Evolutionary conservation across 2,329 filamentous ascomycete genomes (phyloP).

Genomic region (Teratosphaeria epicoccoides): DNA sequence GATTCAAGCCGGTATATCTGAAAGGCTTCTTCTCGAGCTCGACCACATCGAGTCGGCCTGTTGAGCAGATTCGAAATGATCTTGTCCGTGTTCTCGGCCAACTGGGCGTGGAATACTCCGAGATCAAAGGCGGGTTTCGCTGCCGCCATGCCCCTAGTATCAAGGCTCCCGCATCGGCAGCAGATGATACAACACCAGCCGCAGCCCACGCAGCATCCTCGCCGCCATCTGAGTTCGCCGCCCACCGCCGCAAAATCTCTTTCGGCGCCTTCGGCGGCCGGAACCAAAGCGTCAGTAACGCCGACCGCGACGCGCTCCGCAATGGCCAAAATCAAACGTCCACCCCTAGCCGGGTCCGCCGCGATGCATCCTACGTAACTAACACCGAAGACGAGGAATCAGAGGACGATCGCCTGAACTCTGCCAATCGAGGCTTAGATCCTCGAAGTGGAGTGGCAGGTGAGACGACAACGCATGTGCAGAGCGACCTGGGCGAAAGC

Average conservation of each 20-base stretch:
- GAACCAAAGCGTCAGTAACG: conserved; percentile 38
- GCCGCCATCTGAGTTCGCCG: conserved; percentile 15
- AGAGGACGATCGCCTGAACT: conserved; percentile 19
- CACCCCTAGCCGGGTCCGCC: conserved; percentile 7
- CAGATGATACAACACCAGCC: conserved; percentile 30
- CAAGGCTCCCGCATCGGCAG: conserved; percentile 44
- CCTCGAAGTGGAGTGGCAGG: conserved; percentile 50
- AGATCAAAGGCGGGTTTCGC: conserved; percentile 88
- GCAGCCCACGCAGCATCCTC: conserved; percentile 47
- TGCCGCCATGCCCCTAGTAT: conserved; percentile 86
- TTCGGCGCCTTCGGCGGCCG: conserved; percentile 60
- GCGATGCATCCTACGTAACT: not conserved
- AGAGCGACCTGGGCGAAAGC: conserved; percentile 75
- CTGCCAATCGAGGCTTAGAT: conserved; percentile 21
- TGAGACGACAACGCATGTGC: conserved; percentile 85
- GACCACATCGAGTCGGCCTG: conserved; percentile 85
- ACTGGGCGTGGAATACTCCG: conserved; percentile 78
- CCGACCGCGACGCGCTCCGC: conserved; percentile 57
- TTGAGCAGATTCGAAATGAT: conserved; percentile 74
- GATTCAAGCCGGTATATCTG: conserved; percentile 86
- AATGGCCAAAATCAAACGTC: conserved; percentile 43
- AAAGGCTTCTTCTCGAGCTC: conserved; percentile 96
- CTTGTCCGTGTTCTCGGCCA: conserved; percentile 82
- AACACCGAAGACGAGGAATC: conserved; percentile 37
- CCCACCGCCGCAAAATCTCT: conserved; percentile 69